Evolutionary conservation across 139 green algal genomes (phyloP), one percentile per base, ranked within the genome.

Genomic region (Yamagishiella unicocca): DNA sequence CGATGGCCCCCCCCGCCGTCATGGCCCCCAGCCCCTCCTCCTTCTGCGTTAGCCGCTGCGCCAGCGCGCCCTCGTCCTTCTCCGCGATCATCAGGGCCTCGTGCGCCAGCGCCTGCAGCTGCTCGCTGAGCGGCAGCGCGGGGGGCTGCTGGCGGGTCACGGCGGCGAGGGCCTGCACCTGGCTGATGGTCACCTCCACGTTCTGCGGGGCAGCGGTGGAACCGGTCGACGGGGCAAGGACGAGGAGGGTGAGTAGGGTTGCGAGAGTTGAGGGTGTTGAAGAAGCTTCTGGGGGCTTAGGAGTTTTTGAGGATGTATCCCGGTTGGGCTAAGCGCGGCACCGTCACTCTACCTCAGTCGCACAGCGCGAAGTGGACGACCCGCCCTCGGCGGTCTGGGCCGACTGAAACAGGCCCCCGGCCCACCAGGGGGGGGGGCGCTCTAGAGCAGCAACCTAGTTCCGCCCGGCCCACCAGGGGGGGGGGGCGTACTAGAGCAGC

Each of bases 31-130:
- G 10, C 55, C 27, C 14, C 55, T 73, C 55, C 6, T 84, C 77
- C 77, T 84, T 73, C 50, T 70, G 50, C 2, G 55, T 61, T 58
- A 91, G 79, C 43, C 84, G 82, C 54, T 83, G 27, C 55, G 85
- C 35, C 66, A 92, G 89, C 27, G 70, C 54, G 9, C 54, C 25
- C 83, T 93, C 90, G 43, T 93, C 89, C 53, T 81, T 82, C 29
- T 94, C 91, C 25, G 86, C 90, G 22, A 95, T 74, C 58, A 82
- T 66, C n/a, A 92, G 83, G 25, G 90, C 88, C 45, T 94, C 92
- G 22, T 87, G 85, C 50, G 78, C 83, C n/a, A 85, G 75, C 19
- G 38, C 50, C 31, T 74, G 42, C 37, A 88, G 61, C 38, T 61
- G 61, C 42, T 87, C 87, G 40, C 33, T 70, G 22, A 85, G 40